A percentile compares a stretch with the other conserved stretches of the same genome.
Evolutionary conservation across 805 yeast species (phyloP).

Genomic region (Priceomyces medius): DNA sequence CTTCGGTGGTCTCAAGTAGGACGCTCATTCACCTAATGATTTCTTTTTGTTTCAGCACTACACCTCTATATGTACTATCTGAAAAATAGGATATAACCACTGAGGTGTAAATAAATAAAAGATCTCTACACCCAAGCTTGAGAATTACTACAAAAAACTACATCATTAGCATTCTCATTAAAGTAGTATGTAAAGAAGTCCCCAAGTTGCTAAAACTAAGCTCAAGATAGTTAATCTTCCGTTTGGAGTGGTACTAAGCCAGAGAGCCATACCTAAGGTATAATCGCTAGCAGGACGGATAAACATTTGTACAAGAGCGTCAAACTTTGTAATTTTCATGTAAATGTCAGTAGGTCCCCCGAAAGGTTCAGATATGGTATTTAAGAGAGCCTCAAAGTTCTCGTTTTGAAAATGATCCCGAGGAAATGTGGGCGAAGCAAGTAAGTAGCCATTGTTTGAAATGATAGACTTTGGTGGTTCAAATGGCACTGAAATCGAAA

Average conservation of each 20-base stretch:
- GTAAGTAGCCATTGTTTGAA: constrained; percentile 28
- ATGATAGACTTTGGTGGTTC: constrained; percentile 34
- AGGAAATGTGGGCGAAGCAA: constrained; percentile 19
- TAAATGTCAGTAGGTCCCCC: constrained; percentile 43
- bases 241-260: constrained; percentile 31
- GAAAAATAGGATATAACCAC: too few species aligned
- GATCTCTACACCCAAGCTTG: too few species aligned
- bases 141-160: neutral
- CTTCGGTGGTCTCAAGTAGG: constrained; percentile 37
- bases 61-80: too few species aligned
- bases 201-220: constrained; percentile 14
- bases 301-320: constrained; percentile 23
- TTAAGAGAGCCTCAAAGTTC: constrained; percentile 9
- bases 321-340: constrained; percentile 33
- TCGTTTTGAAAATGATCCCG: constrained; percentile 3
- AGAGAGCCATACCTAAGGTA: constrained; percentile 33
- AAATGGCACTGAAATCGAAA: constrained; percentile 50
- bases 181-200: neutral
- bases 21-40: constrained; percentile 35
- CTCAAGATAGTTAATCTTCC: constrained; percentile 31
- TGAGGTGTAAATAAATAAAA: too few species aligned
- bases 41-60: neutral
- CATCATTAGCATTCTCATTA: neutral
- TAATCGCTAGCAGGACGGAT: constrained; percentile 27
- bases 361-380: constrained; percentile 16